phyloP scores from a whole-genome alignment of 208 protist genomes.

The Wallacemonas sp. region DNA sequence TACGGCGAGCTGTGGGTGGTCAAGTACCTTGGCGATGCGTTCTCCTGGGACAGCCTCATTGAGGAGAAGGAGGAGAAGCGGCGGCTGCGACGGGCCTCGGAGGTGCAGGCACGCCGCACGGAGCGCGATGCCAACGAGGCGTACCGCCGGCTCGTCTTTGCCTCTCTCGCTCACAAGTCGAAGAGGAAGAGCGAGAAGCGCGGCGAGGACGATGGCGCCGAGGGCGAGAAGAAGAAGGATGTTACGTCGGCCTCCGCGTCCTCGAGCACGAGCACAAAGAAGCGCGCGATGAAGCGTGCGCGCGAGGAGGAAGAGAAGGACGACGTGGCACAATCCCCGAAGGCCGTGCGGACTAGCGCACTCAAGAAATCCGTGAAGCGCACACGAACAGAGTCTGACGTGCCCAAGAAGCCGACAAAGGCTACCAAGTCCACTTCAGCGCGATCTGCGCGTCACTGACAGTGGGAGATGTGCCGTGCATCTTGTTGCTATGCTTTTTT shows the following conservation, averaged over 20 bases:
- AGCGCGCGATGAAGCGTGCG: neutral
- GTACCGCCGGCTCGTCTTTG: constrained; percentile 62
- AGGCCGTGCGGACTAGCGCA: no score
- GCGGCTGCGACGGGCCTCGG: constrained; percentile 40
- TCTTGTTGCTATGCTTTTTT: no score
- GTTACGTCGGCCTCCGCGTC: neutral
- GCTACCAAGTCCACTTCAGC: neutral
- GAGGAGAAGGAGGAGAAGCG: constrained; percentile 61
- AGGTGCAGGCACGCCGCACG: constrained; percentile 46
- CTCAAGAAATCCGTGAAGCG: no score
- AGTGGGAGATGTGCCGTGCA: neutral
- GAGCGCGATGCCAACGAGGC: constrained; percentile 77
- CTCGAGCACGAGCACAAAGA: neutral
- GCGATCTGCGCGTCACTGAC: neutral
- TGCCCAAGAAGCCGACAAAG: neutral
- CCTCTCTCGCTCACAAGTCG: constrained; percentile 14
- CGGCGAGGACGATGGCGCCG: neutral
- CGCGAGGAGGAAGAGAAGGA: neutral
- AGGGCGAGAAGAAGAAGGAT: no score
- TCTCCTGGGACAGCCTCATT: constrained; percentile 65
- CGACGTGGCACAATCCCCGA: no score
- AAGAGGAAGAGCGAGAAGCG: neutral
- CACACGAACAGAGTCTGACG: neutral
- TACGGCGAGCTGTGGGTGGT: constrained; percentile 84
- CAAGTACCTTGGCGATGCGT: constrained; percentile 45